Percentiles rank a stretch among this genome's conserved stretches.
Conservation (phyloP, 1,139 yeast species). For the Waltiozyma sp. region DNA sequence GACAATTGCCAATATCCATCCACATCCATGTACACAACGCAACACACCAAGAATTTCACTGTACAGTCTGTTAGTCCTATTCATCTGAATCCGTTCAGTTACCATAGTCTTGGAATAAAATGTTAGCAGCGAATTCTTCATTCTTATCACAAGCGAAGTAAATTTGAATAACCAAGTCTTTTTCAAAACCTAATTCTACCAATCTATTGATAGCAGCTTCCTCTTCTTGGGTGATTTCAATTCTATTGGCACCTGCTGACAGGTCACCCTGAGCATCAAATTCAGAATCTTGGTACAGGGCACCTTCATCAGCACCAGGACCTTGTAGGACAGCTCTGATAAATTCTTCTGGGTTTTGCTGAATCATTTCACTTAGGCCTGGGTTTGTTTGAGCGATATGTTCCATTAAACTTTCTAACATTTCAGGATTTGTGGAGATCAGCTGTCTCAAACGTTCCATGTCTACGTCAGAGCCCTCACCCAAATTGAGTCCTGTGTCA, state of each 20-base stretch:
- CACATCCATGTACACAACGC: too few species aligned
- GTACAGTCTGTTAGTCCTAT: too few species aligned
- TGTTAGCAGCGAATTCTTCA: constrained; percentile 93
- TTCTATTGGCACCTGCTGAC: constrained; percentile 27
- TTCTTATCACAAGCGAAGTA: constrained; percentile 97
- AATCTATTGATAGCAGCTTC: constrained; percentile 79
- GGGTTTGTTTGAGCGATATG: constrained; percentile 81
- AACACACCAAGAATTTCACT: too few species aligned
- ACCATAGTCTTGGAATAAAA: constrained; percentile 39
- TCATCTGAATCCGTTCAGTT: constrained; percentile 2
- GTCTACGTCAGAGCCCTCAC: constrained; percentile 14
- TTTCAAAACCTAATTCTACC: constrained; percentile 87
- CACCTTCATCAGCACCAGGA: constrained; percentile 32
- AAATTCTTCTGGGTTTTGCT: constrained; percentile 80
- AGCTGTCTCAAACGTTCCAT: constrained; percentile 65
- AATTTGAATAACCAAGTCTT: constrained; percentile 81
- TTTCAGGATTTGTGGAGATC: constrained; percentile 79
- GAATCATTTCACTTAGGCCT: constrained; percentile 71
- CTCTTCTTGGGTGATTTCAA: constrained; percentile 66
- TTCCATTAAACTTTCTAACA: constrained; percentile 74
- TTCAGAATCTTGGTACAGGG: constrained; percentile 17
- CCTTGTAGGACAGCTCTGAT: constrained; percentile 60
- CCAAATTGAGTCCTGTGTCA: constrained; percentile 14
- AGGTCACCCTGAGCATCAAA: constrained; percentile 15
- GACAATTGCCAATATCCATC: too few species aligned